phyloP scores from a whole-genome alignment of 257 asterid species.

The Salvia rosmarinus region DNA sequence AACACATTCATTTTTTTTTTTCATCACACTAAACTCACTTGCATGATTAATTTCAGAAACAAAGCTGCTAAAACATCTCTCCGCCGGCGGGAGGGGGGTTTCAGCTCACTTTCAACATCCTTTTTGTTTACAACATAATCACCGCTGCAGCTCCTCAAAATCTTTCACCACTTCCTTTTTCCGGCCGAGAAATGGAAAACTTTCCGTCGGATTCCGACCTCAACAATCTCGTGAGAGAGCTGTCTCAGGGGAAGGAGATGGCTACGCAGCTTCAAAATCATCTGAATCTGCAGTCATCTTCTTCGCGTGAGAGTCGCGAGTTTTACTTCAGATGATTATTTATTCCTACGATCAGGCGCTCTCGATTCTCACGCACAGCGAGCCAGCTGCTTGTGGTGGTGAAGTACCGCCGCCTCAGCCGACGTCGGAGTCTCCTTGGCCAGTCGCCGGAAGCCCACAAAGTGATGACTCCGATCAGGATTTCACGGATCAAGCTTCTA shows the following conservation, averaged over 20 bases:
- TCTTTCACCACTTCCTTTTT: neutral
- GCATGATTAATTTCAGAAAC: slow-evolving; percentile 26
- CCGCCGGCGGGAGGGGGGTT: neutral
- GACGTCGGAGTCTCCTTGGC: slow-evolving; percentile 47
- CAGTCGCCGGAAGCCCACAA: slow-evolving; percentile 48
- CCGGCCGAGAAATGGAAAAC: slow-evolving; percentile 46
- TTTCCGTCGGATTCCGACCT: slow-evolving; percentile 37
- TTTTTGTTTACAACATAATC: neutral
- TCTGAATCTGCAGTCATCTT: slow-evolving; percentile 49
- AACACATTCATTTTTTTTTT: too few species aligned
- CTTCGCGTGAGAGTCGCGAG: slow-evolving; percentile 43
- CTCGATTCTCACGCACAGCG: slow-evolving; percentile 42
- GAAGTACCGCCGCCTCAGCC: slow-evolving; percentile 16
- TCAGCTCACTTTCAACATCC: neutral
- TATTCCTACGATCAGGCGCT: slow-evolving; percentile 59
- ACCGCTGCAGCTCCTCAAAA: slow-evolving; percentile 19
- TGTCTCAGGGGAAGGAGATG: slow-evolving; percentile 60
- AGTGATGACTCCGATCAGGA: slow-evolving; percentile 68
- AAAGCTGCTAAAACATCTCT: slow-evolving; percentile 6
- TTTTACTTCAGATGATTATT: slow-evolving; percentile 57
- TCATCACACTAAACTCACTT: slow-evolving; percentile 1
- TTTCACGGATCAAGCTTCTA: slow-evolving; percentile 49
- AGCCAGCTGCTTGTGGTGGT: neutral
- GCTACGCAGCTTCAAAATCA: slow-evolving; percentile 65
- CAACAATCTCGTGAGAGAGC: slow-evolving; percentile 49